These are phyloP conservation scores for Tripterygium wilfordii DNA, from an alignment of 177 flowering plant genomes.

Conservation along the genomic window DNA sequence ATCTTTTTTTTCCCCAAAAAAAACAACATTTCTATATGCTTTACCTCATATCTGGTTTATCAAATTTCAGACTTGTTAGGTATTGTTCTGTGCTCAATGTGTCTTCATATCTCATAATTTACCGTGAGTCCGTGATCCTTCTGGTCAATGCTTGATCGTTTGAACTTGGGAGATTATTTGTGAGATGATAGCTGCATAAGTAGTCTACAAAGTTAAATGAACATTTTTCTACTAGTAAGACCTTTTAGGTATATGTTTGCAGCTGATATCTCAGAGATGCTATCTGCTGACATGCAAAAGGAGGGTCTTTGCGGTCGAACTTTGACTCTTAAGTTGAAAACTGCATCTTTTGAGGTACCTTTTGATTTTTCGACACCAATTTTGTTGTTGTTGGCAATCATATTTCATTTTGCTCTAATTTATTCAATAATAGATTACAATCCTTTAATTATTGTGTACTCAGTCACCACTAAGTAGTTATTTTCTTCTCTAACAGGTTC, in stretches of 20 bases:
- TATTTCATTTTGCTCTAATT: too few relatives aligned
- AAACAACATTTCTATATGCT: too few relatives aligned
- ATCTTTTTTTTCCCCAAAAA: background rate
- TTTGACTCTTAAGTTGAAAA: conserved; percentile 87
- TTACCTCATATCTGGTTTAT: background rate
- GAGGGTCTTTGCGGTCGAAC: conserved; percentile 83
- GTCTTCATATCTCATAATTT: too few relatives aligned
- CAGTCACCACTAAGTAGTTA: too few relatives aligned
- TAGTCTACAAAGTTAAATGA: background rate
- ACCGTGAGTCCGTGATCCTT: too few relatives aligned
- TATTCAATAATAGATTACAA: too few relatives aligned
- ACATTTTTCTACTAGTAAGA: background rate
- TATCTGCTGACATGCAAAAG: conserved; percentile 70
- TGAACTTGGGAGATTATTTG: too few relatives aligned
- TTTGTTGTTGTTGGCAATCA: too few relatives aligned
- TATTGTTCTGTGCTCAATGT: too few relatives aligned
- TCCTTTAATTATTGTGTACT: background rate
- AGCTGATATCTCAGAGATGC: conserved; percentile 81
- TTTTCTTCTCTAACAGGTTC: too few relatives aligned
- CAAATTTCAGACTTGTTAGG: background rate
- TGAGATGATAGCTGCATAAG: background rate
- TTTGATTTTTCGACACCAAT: background rate
- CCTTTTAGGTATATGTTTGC: conserved; percentile 25
- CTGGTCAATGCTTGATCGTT: too few relatives aligned
- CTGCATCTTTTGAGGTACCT: conserved; percentile 88